These are phyloP conservation scores for Cryptococcus amylolentus DNA, from an alignment of 1,284 basidiomycete genomes.

Conservation along the genomic window DNA sequence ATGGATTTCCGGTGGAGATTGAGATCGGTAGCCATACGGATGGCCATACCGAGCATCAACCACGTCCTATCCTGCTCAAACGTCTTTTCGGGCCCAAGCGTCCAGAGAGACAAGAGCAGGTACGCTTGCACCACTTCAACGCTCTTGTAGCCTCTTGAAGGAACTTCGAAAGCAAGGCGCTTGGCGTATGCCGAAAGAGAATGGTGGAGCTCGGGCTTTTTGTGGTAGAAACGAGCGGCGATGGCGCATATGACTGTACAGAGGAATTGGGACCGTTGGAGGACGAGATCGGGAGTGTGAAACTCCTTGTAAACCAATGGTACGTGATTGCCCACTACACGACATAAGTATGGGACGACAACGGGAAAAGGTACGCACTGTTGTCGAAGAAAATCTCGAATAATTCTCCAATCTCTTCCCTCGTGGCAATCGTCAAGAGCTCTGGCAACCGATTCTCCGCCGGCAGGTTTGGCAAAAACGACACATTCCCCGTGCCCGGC, in stretches of 20 bases:
- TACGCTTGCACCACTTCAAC: conserved; percentile 94
- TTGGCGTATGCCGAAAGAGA: conserved; percentile 78
- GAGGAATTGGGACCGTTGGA: conserved; percentile 85
- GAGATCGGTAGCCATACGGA: conserved; percentile 86
- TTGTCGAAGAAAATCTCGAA: conserved; percentile 76
- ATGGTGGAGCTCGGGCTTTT: conserved; percentile 76
- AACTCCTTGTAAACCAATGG: conserved; percentile 72
- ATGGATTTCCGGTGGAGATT: conserved; percentile 89
- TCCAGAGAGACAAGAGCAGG: conserved; percentile 75
- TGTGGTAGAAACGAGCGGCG: conserved; percentile 82
- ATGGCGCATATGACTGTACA: conserved; percentile 90
- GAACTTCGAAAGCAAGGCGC: conserved; percentile 84
- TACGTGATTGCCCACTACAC: conserved; percentile 42
- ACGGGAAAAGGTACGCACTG: conserved; percentile 18
- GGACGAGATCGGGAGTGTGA: conserved; percentile 86
- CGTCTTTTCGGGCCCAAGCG: conserved; percentile 83
- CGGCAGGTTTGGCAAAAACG: conserved; percentile 31
- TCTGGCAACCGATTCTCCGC: conserved; percentile 57
- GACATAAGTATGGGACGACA: background rate
- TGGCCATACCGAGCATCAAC: conserved; percentile 80
- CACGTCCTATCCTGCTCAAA: conserved; percentile 98
- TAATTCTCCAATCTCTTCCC: conserved; percentile 79
- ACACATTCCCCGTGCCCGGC: conserved; percentile 61
- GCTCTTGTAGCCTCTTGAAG: conserved; percentile 77
- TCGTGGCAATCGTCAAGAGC: conserved; percentile 76